Evolutionary conservation across 176 grass and related monocot genomes (phyloP), one percentile per base, ranked within the genome.

Genomic region (Coix lacrymajobi): DNA sequence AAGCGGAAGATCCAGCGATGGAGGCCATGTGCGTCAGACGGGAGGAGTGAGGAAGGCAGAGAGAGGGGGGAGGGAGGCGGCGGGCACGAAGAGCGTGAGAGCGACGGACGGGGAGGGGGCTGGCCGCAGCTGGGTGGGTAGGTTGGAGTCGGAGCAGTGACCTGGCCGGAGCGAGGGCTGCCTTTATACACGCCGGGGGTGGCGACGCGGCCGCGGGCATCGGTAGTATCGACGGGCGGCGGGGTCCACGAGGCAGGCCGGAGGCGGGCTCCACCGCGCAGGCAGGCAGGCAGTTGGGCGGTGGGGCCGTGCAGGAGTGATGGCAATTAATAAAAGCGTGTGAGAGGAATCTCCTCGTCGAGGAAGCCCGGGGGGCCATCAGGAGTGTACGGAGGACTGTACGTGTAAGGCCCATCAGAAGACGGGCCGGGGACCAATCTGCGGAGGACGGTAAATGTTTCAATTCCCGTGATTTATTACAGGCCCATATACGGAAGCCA

Each of bases 81-180:
- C 78, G 83, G 16, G 83, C 83, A 71, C 83, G 83, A 89, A 85
- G 88, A 28, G 88, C 78, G 88, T 84, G 88, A 82, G 40, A 12
- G 71, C 43, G 78, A 56, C 28, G n/a, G 78, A 56, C 28, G 38
- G 40, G 28, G 7, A 1, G 12, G 56, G 20, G 19, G 3, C 31
- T 4, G 11, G 39, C 49, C 3, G 44, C 1, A 15, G 64, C 49
- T 26, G 66, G 49, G n/a, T 26, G 66, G 49, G 29, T 12, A 14
- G 36, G 83, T 24, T 34, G 65, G 63, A 67, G 63, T 11, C 22
- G 83, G 30, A 33, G 52, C 37, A 67, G 73, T 8, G 39, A 5
- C 20, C 74, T 64, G 54, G 30, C 75, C 56, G 52, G 71, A 54
- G 71, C 71, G 45, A 31, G 30, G 14, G 8, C 22, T n/a, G n/a